Evolutionary conservation across 2,329 filamentous ascomycete species (phyloP), one percentile per base, ranked within the genome.

Genomic region (Teratosphaeriaceae sp.): DNA sequence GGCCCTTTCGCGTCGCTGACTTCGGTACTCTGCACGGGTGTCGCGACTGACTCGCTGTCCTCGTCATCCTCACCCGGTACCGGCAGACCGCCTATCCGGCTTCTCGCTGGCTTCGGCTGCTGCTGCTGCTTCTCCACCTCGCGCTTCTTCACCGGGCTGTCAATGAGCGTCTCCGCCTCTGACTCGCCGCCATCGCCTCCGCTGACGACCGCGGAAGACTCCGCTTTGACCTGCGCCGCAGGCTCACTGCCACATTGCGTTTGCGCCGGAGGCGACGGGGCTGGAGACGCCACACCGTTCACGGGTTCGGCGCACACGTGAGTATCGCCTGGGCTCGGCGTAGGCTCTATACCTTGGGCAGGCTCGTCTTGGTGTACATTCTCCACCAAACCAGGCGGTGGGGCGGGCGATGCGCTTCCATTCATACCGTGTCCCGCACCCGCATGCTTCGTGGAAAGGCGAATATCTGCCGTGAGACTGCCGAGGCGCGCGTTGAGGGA

Each of bases 91-190:
- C 57, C 57, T n/a, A 59, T 59, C 31, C 55, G 54, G 49, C 56
- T 56, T 30, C 47, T 48, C 15, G 48, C 44, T 24, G 49, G 47
- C 22, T 55, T 52, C 26, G 56, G 45, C 37, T 42, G 47, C 30
- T 40, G 36, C 33, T 42, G 45, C 55, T 65, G 65, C 48, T 60
- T 62, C 48, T 59, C 49, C 19, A 63, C 60, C 42, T 62, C 59
- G 36, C 60, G 53, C 42, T 62, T 60, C 52, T 70, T 65, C 47
- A 67, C 63, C 23, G 66, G 62, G 22, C 61, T 65, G 38, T 71
- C 62, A 27, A 73, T 68, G 45, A 72, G 65, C 23, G 71, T 73
- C 58, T 73, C 71, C 40, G 70, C 71, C 57, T 74, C 71, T 13
- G 69, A 72, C 50, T 65, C 65, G 24, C 60, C 65, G 15, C 60